phyloP scores from a whole-genome alignment of 106 monocot genomes.

The Apostasia shenzhenica region DNA sequence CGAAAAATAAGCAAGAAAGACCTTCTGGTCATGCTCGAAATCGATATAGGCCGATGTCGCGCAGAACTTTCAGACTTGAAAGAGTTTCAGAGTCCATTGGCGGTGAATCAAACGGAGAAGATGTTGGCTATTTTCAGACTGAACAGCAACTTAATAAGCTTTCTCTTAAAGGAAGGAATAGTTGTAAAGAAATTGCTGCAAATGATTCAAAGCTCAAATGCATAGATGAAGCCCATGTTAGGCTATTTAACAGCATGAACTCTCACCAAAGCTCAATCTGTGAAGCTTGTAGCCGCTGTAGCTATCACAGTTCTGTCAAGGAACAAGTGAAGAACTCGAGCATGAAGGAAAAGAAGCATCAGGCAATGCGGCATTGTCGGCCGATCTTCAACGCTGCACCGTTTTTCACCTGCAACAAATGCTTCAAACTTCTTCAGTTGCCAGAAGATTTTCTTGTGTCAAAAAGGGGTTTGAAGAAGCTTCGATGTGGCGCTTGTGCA shows the following conservation, averaged over 20 bases:
- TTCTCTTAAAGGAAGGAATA: background rate
- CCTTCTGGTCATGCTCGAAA: background rate
- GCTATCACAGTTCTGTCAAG: constrained; percentile 12
- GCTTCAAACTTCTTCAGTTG: constrained; percentile 52
- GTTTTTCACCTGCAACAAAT: constrained; percentile 52
- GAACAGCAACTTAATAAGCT: background rate
- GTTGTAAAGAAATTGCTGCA: constrained; percentile 6
- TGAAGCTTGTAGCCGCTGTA: constrained; percentile 3
- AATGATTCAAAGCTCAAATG: background rate
- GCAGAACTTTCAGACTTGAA: constrained; percentile 21
- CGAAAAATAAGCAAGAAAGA: no score
- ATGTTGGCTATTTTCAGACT: background rate
- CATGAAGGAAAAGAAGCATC: constrained; percentile 17
- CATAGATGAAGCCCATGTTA: background rate
- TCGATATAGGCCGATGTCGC: constrained; percentile 13
- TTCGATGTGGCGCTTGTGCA: constrained; percentile 52
- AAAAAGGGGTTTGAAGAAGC: constrained; percentile 27
- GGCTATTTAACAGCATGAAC: background rate
- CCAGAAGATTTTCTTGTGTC: constrained; percentile 50
- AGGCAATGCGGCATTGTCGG: constrained; percentile 31
- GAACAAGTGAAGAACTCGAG: constrained; percentile 16
- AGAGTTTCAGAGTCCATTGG: background rate
- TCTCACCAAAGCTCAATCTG: background rate
- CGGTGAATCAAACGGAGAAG: constrained; percentile 7
- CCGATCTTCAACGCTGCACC: constrained; percentile 55